Evolutionary conservation across 164 flowering plant genomes (phyloP).

Genomic region (Umbellularia californica): DNA sequence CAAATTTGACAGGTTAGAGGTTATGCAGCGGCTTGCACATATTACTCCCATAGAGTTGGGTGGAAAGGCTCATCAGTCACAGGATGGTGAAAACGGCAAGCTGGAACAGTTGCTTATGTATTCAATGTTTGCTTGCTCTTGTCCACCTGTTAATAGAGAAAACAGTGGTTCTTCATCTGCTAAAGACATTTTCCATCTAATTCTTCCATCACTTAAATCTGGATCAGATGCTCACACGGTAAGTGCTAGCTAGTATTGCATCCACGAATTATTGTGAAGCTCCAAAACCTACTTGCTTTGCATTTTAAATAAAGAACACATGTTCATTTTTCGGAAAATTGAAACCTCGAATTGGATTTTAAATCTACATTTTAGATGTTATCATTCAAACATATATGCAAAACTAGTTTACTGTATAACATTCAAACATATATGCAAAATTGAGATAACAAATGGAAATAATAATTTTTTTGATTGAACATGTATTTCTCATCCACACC

Average conservation of each 20-base stretch:
- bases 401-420: neutral
- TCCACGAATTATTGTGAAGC: neutral
- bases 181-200: slow-evolving; percentile 76
- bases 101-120: slow-evolving; percentile 98
- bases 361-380: too few relatives aligned
- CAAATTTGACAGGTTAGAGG: slow-evolving; percentile 59
- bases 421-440: neutral
- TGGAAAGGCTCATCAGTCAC: slow-evolving; percentile 88
- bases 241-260: slow-evolving; percentile 13
- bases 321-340: too few relatives aligned
- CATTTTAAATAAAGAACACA: too few relatives aligned
- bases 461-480: too few relatives aligned
- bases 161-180: slow-evolving; percentile 49
- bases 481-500: neutral
- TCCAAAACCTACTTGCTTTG: neutral
- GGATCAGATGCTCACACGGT: slow-evolving; percentile 89
- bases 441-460: too few relatives aligned
- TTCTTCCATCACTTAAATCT: slow-evolving; percentile 90
- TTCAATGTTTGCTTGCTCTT: slow-evolving; percentile 93
- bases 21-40: slow-evolving; percentile 77
- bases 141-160: slow-evolving; percentile 76
- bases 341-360: neutral
- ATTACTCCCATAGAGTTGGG: slow-evolving; percentile 92
- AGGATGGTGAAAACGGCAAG: slow-evolving; percentile 83
- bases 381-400: neutral